A percentile compares a stretch with the other conserved stretches of the same genome.
Evolutionary conservation across 1,284 basidiomycete genomes (phyloP).

Genomic region (Moesziomyces sp.): DNA sequence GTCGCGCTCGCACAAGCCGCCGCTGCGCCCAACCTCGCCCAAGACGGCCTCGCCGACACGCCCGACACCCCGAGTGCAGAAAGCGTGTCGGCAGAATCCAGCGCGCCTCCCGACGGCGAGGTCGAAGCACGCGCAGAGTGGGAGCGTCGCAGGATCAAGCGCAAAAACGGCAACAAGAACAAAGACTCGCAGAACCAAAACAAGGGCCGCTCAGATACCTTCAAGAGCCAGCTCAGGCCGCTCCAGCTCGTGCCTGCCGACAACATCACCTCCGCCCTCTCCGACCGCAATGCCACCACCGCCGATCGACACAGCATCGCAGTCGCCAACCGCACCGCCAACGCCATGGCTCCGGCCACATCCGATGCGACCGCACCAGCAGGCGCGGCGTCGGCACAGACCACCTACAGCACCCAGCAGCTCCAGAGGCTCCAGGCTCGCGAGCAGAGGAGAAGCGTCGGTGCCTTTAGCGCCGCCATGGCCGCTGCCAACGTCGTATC

Average conservation of each 20-base stretch:
- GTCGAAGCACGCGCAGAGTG: conserved; percentile 64
- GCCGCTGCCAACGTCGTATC: conserved; percentile 49
- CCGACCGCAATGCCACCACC: conserved; percentile 15
- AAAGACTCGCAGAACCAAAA: conserved; percentile 11
- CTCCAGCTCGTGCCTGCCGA: conserved; percentile 54
- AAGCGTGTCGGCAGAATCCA: conserved; percentile 48
- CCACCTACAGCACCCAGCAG: conserved; percentile 56
- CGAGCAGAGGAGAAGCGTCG: conserved; percentile 58
- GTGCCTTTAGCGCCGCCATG: conserved; percentile 60
- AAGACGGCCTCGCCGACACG: conserved; percentile 10
- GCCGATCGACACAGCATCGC: conserved; percentile 21
- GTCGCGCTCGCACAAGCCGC: conserved; percentile 39
- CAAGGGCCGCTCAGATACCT: conserved; percentile 30
- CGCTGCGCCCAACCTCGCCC: not conserved
- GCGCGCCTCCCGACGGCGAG: conserved; percentile 64
- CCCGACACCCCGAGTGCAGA: conserved; percentile 37
- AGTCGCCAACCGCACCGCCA: conserved; percentile 13
- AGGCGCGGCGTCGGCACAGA: conserved; percentile 8
- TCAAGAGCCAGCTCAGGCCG: conserved; percentile 49
- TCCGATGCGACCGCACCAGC: conserved; percentile 8
- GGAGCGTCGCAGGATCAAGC: conserved; percentile 60
- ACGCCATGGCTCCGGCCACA: conserved; percentile 1
- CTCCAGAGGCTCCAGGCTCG: conserved; percentile 55
- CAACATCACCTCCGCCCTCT: conserved; percentile 12
- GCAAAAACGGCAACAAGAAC: conserved; percentile 37